Percentiles rank a stretch among this genome's conserved stretches.
Conservation (phyloP, 2,329 filamentous ascomycete genomes). For the Aspergillus flavus region DNA sequence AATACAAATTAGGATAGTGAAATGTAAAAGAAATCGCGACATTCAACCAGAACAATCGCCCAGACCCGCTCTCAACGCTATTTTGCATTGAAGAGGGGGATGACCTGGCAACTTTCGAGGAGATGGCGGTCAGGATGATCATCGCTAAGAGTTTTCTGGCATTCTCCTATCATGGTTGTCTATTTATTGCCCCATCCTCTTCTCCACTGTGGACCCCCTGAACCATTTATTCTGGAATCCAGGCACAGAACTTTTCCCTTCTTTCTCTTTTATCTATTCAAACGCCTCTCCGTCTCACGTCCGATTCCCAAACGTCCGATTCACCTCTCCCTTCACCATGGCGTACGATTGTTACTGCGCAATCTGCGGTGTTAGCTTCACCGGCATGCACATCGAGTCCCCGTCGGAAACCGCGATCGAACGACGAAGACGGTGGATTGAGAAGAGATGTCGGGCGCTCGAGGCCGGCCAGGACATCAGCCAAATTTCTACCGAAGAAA, state of each 20-base stretch:
- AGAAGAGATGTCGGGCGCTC: constrained; percentile 19
- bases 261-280: background rate
- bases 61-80: constrained; percentile 1
- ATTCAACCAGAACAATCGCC: background rate
- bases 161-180: background rate
- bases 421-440: constrained; percentile 22
- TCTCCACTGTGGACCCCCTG: constrained; percentile 2
- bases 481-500: constrained; percentile 9
- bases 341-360: constrained; percentile 29
- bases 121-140: constrained; percentile 4
- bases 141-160: constrained; percentile 1
- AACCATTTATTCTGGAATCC: constrained; percentile 6
- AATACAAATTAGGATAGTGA: background rate
- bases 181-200: background rate
- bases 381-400: constrained; percentile 24
- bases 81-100: background rate
- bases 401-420: constrained; percentile 21
- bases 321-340: constrained; percentile 11
- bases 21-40: background rate
- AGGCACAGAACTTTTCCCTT: background rate
- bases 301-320: background rate
- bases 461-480: constrained; percentile 10
- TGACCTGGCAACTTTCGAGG: background rate
- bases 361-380: constrained; percentile 25
- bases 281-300: background rate